These are phyloP conservation scores for Quercus glauca DNA, from an alignment of 306 rosid species.

Conservation along the genomic window DNA sequence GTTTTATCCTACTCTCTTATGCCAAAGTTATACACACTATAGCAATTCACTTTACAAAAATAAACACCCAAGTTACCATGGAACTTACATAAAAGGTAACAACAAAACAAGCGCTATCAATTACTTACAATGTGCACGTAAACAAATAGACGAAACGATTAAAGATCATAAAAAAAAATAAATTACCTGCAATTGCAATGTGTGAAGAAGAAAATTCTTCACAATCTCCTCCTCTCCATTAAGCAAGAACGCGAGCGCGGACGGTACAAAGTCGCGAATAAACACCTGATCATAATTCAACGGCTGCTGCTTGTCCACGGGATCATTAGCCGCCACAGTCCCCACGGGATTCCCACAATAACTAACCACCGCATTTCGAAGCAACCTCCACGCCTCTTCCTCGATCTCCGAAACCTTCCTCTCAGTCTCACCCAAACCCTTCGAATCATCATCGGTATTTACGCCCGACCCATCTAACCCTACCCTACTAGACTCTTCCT, in stretches of 20 bases:
- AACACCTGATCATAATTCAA: conserved; percentile 91
- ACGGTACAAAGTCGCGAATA: conserved; percentile 84
- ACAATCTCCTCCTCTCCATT: conserved; percentile 84
- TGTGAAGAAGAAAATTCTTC: conserved; percentile 83
- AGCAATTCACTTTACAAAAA: not conserved
- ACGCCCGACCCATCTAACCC: conserved; percentile 28
- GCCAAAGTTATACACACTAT: not conserved
- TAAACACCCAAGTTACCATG: not conserved
- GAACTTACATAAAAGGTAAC: not conserved
- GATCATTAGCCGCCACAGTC: conserved; percentile 85
- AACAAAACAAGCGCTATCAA: not conserved
- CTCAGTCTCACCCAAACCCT: conserved; percentile 48
- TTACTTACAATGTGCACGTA: not conserved
- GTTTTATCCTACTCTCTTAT: not conserved
- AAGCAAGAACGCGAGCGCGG: conserved; percentile 85
- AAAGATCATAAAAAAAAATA: conserved; percentile 5
- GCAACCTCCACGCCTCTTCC: conserved; percentile 82
- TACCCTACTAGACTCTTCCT: conserved; percentile 36
- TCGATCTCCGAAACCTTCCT: conserved; percentile 50
- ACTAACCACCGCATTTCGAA: conserved; percentile 57
- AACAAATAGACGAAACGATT: not conserved
- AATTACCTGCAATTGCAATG: conserved; percentile 79
- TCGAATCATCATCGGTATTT: conserved; percentile 36
- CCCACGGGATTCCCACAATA: conserved; percentile 86
- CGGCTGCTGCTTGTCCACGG: conserved; percentile 61